Evolutionary conservation across 139 green algal species (phyloP).

Genomic region (Auxenochlorella pyrenoidosa): DNA sequence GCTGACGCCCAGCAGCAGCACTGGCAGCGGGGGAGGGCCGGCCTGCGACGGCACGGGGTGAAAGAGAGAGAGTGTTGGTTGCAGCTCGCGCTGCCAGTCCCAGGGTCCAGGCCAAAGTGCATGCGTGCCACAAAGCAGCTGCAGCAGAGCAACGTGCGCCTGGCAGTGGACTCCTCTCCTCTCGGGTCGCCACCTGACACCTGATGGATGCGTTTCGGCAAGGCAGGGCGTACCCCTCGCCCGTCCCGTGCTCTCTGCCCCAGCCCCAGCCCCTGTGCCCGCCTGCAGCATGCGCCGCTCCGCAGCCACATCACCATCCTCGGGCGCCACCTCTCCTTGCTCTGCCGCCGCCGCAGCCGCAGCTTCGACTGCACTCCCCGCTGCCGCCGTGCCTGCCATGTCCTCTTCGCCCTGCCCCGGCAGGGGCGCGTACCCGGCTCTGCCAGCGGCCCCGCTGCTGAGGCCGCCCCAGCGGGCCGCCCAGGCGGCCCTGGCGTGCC

Average conservation of each 20-base stretch:
- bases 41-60: background rate
- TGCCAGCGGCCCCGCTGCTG: background rate
- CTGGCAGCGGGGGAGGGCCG: constrained; percentile 10
- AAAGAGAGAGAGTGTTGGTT: background rate
- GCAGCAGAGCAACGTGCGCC: too few relatives aligned
- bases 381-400: background rate
- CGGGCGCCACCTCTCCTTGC: constrained; percentile 67
- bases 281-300: constrained; percentile 60
- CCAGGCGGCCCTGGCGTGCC: background rate
- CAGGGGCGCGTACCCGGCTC: background rate
- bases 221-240: too few relatives aligned
- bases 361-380: too few relatives aligned
- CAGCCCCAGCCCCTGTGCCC: background rate
- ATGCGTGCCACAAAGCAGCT: too few relatives aligned
- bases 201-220: too few relatives aligned
- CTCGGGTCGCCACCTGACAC: too few relatives aligned
- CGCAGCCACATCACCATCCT: constrained; percentile 72
- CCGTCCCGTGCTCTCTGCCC: too few relatives aligned
- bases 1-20: constrained; percentile 64
- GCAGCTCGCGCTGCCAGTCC: too few relatives aligned
- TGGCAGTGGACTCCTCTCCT: too few relatives aligned
- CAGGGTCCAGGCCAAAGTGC: too few relatives aligned
- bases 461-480: background rate
- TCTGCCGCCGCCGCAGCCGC: constrained; percentile 33
- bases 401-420: background rate